Conservation (phyloP, 306 rosid genomes). For the Vicia villosa region DNA sequence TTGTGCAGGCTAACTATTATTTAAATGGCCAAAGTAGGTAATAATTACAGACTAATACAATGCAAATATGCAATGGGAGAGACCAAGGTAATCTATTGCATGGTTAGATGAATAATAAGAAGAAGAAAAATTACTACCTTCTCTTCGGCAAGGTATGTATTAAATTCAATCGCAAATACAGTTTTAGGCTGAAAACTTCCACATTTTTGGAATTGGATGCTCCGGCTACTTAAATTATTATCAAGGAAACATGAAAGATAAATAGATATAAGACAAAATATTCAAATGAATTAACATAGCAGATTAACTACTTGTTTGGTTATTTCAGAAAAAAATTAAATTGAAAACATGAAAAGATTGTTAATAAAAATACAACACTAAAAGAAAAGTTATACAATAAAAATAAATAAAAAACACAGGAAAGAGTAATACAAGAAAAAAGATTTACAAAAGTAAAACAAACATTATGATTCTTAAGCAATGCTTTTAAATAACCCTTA, state of each 20-base stretch:
- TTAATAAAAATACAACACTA: not conserved
- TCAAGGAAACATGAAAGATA: not conserved
- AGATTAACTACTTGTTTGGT: not conserved
- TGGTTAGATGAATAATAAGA: not conserved
- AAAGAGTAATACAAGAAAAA: not conserved
- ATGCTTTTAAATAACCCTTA: no score
- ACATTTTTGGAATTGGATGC: slow-evolving; percentile 51
- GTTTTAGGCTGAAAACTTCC: slow-evolving; percentile 43
- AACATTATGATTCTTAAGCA: no score
- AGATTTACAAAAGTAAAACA: no score
- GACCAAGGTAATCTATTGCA: not conserved
- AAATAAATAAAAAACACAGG: not conserved
- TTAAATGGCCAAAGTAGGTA: slow-evolving; percentile 41
- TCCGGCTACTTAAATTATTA: slow-evolving; percentile 34
- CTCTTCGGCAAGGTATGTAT: slow-evolving; percentile 24
- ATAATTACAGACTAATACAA: not conserved
- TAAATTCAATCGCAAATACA: slow-evolving; percentile 2
- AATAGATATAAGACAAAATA: not conserved
- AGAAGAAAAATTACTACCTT: slow-evolving; percentile 17
- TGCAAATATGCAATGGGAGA: not conserved
- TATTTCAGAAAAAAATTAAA: not conserved
- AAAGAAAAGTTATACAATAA: not conserved
- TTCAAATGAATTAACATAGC: not conserved
- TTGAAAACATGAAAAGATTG: slow-evolving; percentile 2
- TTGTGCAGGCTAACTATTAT: slow-evolving; percentile 53